Percentiles rank a stretch among this genome's conserved stretches.
These are phyloP conservation scores for Stagonosporopsis cucurbitacearum DNA, from an alignment of 2,329 filamentous ascomycete genomes.

Conservation along the genomic window DNA sequence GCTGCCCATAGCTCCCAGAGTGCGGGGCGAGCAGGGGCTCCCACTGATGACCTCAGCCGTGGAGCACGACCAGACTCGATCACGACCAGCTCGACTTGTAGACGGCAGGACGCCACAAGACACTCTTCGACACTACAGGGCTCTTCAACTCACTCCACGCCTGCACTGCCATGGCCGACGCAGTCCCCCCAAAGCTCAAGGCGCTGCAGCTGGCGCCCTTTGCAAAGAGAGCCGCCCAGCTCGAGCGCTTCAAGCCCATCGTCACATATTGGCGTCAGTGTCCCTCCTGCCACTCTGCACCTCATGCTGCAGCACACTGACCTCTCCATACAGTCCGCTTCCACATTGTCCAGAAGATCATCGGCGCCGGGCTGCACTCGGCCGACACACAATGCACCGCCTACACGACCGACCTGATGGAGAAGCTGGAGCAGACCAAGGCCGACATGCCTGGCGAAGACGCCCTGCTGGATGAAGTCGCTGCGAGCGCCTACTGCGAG, in stretches of 20 bases:
- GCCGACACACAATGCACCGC: constrained; percentile 76
- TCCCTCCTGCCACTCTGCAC: not conserved
- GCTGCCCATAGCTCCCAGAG: constrained; percentile 24
- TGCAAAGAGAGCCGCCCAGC: constrained; percentile 80
- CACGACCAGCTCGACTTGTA: too few relatives aligned
- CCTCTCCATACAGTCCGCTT: constrained; percentile 29
- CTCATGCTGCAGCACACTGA: constrained; percentile 24
- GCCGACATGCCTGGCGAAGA: constrained; percentile 76
- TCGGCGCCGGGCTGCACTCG: constrained; percentile 79
- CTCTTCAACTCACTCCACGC: not conserved
- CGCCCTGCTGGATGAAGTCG: constrained; percentile 82
- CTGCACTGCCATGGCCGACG: constrained; percentile 67
- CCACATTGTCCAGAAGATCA: constrained; percentile 90
- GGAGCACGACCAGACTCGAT: too few relatives aligned
- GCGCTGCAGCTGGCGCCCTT: constrained; percentile 84
- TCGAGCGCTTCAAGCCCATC: constrained; percentile 83
- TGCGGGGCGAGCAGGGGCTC: constrained; percentile 26
- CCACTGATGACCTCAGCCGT: constrained; percentile 19
- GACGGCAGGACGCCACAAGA: too few relatives aligned
- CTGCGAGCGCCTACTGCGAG: constrained; percentile 90
- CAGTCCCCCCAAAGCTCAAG: constrained; percentile 75
- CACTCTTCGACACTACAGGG: too few relatives aligned
- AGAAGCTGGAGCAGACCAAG: constrained; percentile 86
- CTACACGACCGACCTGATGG: constrained; percentile 86
- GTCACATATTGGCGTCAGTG: constrained; percentile 92